Conservation (phyloP, 108 stramenopile genomes). For the Hondaea fermentalgiana region DNA sequence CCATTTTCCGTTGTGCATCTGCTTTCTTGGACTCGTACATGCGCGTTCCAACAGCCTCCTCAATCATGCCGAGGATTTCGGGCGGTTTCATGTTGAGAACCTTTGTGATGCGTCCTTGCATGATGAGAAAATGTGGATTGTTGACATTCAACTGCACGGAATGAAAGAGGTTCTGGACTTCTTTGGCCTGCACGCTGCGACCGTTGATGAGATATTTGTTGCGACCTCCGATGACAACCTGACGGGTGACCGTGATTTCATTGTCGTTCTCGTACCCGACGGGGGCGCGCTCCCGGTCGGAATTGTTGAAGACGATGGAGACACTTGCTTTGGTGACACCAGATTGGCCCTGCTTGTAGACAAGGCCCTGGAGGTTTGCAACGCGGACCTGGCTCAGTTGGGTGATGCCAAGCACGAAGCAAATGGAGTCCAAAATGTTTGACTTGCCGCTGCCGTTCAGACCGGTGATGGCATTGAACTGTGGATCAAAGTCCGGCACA, state of each 20-base stretch:
- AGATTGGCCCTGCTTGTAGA: constrained; percentile 99
- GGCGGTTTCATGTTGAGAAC: constrained; percentile 98
- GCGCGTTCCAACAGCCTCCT: constrained; percentile 97
- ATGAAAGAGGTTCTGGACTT: constrained; percentile 96
- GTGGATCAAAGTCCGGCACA: constrained; percentile 92
- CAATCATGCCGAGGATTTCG: constrained; percentile 98
- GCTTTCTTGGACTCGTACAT: constrained; percentile 98
- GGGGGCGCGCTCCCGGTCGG: constrained; percentile 72
- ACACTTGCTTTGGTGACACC: constrained; percentile 95
- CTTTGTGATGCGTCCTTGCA: constrained; percentile 97
- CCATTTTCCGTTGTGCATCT: constrained; percentile 88
- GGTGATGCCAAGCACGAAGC: constrained; percentile 96
- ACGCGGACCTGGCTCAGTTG: constrained; percentile 93
- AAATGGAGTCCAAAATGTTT: constrained; percentile 95
- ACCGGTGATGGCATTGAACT: constrained; percentile 99
- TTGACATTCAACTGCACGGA: constrained; percentile 99
- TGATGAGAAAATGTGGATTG: constrained; percentile 99
- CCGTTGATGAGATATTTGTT: constrained; percentile 98
- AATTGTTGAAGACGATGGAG: constrained; percentile 88
- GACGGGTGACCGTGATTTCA: constrained; percentile 85
- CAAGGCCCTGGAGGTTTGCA: constrained; percentile 89
- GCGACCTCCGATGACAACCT: constrained; percentile 88
- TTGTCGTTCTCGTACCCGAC: constrained; percentile 81
- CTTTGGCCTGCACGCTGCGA: constrained; percentile 69
- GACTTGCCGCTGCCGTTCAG: constrained; percentile 97